Evolutionary conservation across 768 basidiomycete genomes (phyloP).

Genomic region (Rhodotorula sphaerocarpa): DNA sequence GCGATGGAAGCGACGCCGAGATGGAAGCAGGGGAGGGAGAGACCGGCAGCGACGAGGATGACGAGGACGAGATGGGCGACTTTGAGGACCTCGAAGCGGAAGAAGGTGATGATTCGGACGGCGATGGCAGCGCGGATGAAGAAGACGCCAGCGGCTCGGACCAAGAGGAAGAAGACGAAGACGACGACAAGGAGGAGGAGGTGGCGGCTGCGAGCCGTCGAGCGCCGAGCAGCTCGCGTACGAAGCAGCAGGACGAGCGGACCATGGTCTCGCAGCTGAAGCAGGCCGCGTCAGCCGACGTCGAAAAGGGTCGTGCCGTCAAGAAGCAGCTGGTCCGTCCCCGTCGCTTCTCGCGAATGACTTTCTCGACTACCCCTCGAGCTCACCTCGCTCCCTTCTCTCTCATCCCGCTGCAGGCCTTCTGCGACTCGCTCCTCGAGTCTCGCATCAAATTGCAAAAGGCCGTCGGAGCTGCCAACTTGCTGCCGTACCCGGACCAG

Average conservation of each 20-base stretch:
- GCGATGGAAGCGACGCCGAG: not conserved
- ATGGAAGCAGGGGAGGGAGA: not conserved
- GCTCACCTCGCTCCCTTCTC: no score
- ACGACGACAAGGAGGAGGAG: conserved; percentile 34
- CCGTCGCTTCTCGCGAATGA: conserved; percentile 16
- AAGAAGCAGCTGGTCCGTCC: conserved; percentile 66
- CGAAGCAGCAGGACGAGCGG: conserved; percentile 30
- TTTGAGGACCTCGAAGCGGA: conserved; percentile 38
- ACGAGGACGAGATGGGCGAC: conserved; percentile 31
- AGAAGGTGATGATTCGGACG: conserved; percentile 36
- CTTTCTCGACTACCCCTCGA: not conserved
- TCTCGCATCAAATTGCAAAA: conserved; percentile 89
- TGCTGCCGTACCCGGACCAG: conserved; percentile 50
- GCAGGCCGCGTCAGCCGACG: conserved; percentile 37
- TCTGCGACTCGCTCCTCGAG: conserved; percentile 82
- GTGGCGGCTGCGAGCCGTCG: not conserved
- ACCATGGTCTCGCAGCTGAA: conserved; percentile 30
- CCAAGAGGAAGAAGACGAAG: conserved; percentile 6
- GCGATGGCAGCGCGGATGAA: conserved; percentile 9
- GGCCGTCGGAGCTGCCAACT: conserved; percentile 57
- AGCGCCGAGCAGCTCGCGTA: conserved; percentile 7
- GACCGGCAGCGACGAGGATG: conserved; percentile 5
- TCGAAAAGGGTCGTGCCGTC: conserved; percentile 72
- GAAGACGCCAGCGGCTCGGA: no score
- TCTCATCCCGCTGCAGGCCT: conserved; percentile 48